phyloP scores from a whole-genome alignment of 345 rosid species.

The Populus nigra region DNA sequence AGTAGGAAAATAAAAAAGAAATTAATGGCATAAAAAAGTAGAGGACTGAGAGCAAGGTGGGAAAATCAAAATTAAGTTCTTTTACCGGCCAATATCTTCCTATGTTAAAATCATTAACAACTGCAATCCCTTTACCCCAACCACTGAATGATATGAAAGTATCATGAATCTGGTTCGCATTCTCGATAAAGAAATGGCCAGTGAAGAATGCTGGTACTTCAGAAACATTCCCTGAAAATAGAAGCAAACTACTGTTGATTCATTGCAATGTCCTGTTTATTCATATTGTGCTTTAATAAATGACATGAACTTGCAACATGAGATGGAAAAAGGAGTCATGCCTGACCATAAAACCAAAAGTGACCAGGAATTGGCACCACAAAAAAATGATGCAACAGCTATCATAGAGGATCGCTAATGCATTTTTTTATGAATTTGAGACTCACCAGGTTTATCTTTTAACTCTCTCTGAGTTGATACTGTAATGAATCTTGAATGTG shows the following conservation, averaged over 20 bases:
- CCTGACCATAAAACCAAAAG: neutral
- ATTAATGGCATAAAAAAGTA: neutral
- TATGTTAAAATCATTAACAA: conserved; percentile 69
- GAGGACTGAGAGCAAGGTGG: neutral
- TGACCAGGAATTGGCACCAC: neutral
- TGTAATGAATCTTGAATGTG: conserved; percentile 23
- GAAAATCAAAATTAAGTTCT: neutral
- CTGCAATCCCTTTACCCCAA: conserved; percentile 87
- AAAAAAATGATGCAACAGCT: neutral
- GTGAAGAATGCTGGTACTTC: conserved; percentile 65
- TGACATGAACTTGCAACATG: neutral
- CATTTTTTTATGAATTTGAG: neutral
- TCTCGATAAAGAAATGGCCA: conserved; percentile 53
- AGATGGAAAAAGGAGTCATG: neutral
- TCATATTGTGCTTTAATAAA: neutral
- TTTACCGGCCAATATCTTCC: conserved; percentile 97
- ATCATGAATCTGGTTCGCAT: conserved; percentile 50
- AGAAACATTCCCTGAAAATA: conserved; percentile 42
- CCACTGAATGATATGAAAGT: conserved; percentile 73
- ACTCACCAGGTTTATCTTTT: conserved; percentile 39
- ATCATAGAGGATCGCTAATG: neutral
- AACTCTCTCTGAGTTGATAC: conserved; percentile 22
- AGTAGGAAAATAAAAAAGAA: neutral
- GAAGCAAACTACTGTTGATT: neutral
- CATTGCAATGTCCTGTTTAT: neutral